These are phyloP conservation scores for Lentinula guzmanii DNA, from an alignment of 768 basidiomycete species.

Conservation along the genomic window DNA sequence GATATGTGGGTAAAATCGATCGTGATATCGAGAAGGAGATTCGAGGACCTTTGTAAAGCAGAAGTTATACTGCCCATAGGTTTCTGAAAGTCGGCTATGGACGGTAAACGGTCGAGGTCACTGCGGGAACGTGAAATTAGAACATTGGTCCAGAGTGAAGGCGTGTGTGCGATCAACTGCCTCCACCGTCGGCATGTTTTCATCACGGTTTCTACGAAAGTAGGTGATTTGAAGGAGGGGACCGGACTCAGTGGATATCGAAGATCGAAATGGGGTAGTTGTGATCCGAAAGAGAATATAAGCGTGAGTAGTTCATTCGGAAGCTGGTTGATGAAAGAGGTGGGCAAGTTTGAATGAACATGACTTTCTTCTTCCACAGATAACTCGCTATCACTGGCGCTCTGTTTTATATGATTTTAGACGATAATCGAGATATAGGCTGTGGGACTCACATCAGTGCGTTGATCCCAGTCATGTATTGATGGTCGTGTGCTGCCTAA, in stretches of 20 bases:
- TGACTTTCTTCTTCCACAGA: background rate
- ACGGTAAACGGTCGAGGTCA: constrained; percentile 6
- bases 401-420: background rate
- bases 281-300: constrained; percentile 9
- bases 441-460: background rate
- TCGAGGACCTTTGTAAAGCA: constrained; percentile 6
- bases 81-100: constrained; percentile 7
- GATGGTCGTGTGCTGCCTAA: constrained; percentile 2
- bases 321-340: constrained; percentile 8
- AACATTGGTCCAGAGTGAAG: constrained; percentile 7
- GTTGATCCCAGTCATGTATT: constrained; percentile 4
- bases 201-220: constrained; percentile 7
- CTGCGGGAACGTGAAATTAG: constrained; percentile 7
- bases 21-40: constrained; percentile 9
- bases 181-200: constrained; percentile 11
- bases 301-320: constrained; percentile 11
- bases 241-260: constrained; percentile 7
- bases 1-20: constrained; percentile 7
- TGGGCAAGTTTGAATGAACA: background rate
- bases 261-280: constrained; percentile 6
- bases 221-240: constrained; percentile 3
- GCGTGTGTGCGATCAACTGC: constrained; percentile 7
- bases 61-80: constrained; percentile 5
- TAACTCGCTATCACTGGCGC: constrained; percentile 5
- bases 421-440: background rate